Evolutionary conservation across 169 alveolate species (phyloP).

Genomic region (Plasmodium relictum): DNA sequence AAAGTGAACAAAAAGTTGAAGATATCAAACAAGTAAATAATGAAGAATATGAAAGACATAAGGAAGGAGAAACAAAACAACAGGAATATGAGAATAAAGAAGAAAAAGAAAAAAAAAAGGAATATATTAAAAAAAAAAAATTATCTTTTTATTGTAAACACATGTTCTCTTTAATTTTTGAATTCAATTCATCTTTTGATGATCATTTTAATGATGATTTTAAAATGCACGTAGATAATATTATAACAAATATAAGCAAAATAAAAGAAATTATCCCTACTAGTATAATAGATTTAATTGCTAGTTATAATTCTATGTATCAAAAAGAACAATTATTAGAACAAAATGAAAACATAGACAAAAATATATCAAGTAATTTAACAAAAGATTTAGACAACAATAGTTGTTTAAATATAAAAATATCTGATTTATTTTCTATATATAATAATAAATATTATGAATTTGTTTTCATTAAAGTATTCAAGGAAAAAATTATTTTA

Average conservation of each 20-base stretch:
- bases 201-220: conserved; percentile 33
- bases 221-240: conserved; percentile 40
- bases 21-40: background rate
- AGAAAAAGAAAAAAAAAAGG: background rate
- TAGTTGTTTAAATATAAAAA: conserved; percentile 22
- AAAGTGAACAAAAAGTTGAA: background rate
- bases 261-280: conserved; percentile 29
- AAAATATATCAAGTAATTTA: background rate
- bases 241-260: conserved; percentile 20
- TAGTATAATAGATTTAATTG: conserved; percentile 36
- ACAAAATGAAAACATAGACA: background rate
- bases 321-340: conserved; percentile 27
- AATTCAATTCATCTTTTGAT: conserved; percentile 68
- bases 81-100: background rate
- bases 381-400: conserved; percentile 8
- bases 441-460: conserved; percentile 29
- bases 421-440: conserved; percentile 42
- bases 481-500: conserved; percentile 25
- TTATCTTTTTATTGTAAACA: conserved; percentile 42
- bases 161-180: conserved; percentile 63
- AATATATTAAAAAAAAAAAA: conserved; percentile 29
- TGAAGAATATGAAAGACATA: background rate
- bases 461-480: conserved; percentile 39
- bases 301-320: conserved; percentile 47
- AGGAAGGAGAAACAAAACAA: background rate